Conservation (phyloP, 2,329 filamentous ascomycete species). For the Trichoderma polysporum region DNA sequence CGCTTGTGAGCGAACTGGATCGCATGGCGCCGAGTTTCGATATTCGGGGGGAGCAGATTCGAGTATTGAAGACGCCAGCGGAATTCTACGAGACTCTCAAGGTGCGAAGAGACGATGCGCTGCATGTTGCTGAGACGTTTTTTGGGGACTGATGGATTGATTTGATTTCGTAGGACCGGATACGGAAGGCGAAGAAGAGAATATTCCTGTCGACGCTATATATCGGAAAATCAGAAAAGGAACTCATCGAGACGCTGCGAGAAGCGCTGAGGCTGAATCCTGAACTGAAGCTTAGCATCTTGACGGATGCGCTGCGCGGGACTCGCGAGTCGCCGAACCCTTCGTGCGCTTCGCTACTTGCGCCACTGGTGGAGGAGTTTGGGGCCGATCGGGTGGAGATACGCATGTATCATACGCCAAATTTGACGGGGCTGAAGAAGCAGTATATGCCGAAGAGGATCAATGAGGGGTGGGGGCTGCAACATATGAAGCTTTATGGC, state of each 20-base stretch:
- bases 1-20: constrained; percentile 73
- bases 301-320: constrained; percentile 88
- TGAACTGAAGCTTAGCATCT: constrained; percentile 76
- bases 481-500: constrained; percentile 99
- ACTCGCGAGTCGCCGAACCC: constrained; percentile 85
- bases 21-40: constrained; percentile 88
- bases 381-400: constrained; percentile 83
- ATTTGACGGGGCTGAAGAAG: constrained; percentile 84
- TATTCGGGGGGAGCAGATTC: constrained; percentile 75
- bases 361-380: constrained; percentile 80
- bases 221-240: constrained; percentile 88
- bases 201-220: constrained; percentile 97
- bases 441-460: constrained; percentile 81
- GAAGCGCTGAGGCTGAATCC: constrained; percentile 73
- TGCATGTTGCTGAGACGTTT: background rate
- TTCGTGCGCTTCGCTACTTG: constrained; percentile 85
- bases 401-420: constrained; percentile 97
- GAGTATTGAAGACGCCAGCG: constrained; percentile 74
- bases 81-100: constrained; percentile 92
- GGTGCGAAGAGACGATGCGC: constrained; percentile 45
- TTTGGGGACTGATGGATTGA: constrained; percentile 8
- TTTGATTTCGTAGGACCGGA: constrained; percentile 63
- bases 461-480: constrained; percentile 96
- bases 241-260: constrained; percentile 77
- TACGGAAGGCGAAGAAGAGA: constrained; percentile 71